phyloP scores from a whole-genome alignment of 345 rosid species.

The Euphorbia tirucalli region DNA sequence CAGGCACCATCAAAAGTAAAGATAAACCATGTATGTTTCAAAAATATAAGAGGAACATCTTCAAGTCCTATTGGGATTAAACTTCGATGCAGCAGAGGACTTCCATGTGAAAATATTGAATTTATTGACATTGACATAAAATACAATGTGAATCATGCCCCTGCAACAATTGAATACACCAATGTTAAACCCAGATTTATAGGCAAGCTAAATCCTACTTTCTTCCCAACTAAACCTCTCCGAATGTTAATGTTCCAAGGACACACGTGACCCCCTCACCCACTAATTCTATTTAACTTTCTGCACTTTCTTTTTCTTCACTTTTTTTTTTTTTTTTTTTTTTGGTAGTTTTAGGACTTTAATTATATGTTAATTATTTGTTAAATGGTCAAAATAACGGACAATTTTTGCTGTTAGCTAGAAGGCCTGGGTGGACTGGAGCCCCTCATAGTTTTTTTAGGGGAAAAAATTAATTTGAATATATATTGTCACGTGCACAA shows the following conservation, averaged over 20 bases:
- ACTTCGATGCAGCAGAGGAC: not conserved
- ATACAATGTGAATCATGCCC: not conserved
- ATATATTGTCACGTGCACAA: too few relatives aligned
- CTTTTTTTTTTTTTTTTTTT: too few relatives aligned
- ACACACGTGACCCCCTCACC: too few relatives aligned
- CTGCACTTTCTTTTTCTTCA: too few relatives aligned
- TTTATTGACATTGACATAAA: not conserved
- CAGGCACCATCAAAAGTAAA: slow-evolving; percentile 1
- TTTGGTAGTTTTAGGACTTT: too few relatives aligned
- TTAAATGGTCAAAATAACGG: too few relatives aligned
- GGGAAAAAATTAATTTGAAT: too few relatives aligned
- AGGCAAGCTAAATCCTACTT: not conserved
- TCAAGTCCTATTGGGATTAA: not conserved
- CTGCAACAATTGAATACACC: not conserved
- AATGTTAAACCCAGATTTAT: not conserved
- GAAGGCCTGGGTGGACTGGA: too few relatives aligned
- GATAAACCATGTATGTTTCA: not conserved
- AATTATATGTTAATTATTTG: too few relatives aligned
- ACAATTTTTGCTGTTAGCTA: too few relatives aligned
- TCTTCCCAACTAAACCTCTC: not conserved
- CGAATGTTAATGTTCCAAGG: not conserved
- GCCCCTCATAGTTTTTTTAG: too few relatives aligned
- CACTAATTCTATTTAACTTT: too few relatives aligned
- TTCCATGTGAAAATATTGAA: not conserved
- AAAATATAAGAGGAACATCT: not conserved